phyloP scores from a whole-genome alignment of 192 early-diverging fungal genomes.

The Glomus cerebriforme region DNA sequence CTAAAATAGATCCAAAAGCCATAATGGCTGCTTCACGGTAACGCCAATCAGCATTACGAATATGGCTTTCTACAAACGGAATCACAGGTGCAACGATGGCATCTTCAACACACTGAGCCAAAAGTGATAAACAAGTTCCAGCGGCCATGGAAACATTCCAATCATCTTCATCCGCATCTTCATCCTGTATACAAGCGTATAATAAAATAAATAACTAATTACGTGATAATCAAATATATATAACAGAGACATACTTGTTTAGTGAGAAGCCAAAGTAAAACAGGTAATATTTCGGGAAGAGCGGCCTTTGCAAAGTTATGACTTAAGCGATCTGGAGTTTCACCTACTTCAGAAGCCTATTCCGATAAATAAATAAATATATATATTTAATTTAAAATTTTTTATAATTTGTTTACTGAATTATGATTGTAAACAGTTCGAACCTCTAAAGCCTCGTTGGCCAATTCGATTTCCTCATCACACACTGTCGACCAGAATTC shows the following conservation, averaged over 20 bases:
- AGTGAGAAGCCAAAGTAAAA: constrained; percentile 86
- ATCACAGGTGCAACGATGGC: constrained; percentile 82
- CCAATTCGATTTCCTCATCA: constrained; percentile 88
- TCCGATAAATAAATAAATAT: background rate
- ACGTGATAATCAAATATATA: constrained; percentile 11
- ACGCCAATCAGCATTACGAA: constrained; percentile 86
- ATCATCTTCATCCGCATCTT: constrained; percentile 98
- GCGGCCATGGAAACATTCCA: constrained; percentile 99
- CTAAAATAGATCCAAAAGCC: constrained; percentile 98
- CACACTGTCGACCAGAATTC: constrained; percentile 99
- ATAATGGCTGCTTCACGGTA: constrained; percentile 96
- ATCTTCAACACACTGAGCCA: constrained; percentile 83
- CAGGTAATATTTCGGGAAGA: constrained; percentile 80
- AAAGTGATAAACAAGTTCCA: constrained; percentile 87
- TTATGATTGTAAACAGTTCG: background rate
- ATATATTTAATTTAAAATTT: background rate
- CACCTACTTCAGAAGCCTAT: constrained; percentile 53
- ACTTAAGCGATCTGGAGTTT: constrained; percentile 51
- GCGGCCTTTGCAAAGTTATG: constrained; percentile 80
- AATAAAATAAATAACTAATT: background rate
- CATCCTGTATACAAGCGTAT: constrained; percentile 60
- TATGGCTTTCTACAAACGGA: constrained; percentile 87
- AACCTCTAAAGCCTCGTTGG: constrained; percentile 64
- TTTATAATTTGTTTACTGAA: background rate
- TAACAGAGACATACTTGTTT: constrained; percentile 58